Evolutionary conservation across 1,284 basidiomycete species (phyloP).

Genomic region (Ustilago bromivora): DNA sequence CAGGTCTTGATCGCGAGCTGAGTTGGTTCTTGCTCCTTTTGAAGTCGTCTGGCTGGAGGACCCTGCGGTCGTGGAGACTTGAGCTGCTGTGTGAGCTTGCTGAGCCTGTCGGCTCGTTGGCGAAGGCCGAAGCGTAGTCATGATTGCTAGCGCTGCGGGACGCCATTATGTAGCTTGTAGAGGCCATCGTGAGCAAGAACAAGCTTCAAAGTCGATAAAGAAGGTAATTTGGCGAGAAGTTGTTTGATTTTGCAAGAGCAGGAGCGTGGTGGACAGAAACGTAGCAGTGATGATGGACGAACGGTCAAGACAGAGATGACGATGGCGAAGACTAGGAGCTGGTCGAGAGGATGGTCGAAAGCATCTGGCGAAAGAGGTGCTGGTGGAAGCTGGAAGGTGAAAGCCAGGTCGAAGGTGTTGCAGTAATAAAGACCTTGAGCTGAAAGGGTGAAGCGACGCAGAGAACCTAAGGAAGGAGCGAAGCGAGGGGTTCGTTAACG

Average conservation of each 20-base stretch:
- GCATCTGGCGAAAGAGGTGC: constrained; percentile 9
- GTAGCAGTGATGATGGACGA: background rate
- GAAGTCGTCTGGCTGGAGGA: constrained; percentile 45
- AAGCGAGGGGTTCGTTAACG: constrained; percentile 8
- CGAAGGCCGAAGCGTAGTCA: background rate
- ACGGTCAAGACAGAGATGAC: background rate
- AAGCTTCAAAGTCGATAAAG: no score
- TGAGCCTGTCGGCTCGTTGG: constrained; percentile 6
- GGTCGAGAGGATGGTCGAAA: background rate
- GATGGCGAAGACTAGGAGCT: background rate
- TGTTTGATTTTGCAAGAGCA: background rate
- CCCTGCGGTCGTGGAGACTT: constrained; percentile 19
- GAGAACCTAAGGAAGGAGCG: background rate
- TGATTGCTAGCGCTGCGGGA: constrained; percentile 9
- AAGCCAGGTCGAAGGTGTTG: background rate
- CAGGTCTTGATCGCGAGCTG: constrained; percentile 18
- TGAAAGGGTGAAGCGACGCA: constrained; percentile 1
- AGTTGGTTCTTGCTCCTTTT: constrained; percentile 25
- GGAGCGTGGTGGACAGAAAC: background rate
- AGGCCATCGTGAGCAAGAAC: constrained; percentile 10
- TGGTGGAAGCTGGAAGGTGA: background rate
- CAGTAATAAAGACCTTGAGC: background rate
- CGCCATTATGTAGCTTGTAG: background rate
- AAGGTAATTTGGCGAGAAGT: no score
- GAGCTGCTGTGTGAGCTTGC: constrained; percentile 18